Evolutionary conservation across 495 filamentous ascomycete species (phyloP).

Genomic region (Trichoderma gamsii): DNA sequence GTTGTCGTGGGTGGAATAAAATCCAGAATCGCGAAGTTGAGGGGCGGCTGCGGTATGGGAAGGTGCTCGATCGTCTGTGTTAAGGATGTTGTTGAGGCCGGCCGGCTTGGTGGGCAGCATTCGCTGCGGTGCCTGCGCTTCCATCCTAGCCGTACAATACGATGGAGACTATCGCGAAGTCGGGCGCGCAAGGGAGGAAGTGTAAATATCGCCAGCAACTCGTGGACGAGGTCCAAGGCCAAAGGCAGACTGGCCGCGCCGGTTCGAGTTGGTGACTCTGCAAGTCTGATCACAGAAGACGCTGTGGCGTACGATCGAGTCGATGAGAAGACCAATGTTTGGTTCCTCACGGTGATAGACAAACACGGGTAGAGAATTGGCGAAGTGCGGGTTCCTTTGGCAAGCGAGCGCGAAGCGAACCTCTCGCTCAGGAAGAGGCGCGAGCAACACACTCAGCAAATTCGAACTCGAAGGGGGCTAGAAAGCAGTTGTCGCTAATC

Average conservation of each 20-base stretch:
- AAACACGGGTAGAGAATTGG: slow-evolving; percentile 12
- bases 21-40: slow-evolving; percentile 43
- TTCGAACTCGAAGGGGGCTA: background rate
- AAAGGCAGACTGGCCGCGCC: background rate
- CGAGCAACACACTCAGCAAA: slow-evolving; percentile 7
- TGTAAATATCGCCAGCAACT: background rate
- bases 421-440: slow-evolving; percentile 10
- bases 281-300: background rate
- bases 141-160: background rate
- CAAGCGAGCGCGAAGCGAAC: slow-evolving; percentile 13
- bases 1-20: slow-evolving; percentile 48
- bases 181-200: background rate
- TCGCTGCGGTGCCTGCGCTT: background rate
- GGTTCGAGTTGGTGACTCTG: background rate
- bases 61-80: slow-evolving; percentile 14
- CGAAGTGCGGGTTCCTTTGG: slow-evolving; percentile 3
- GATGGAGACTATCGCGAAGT: background rate
- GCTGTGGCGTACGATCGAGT: background rate
- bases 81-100: slow-evolving; percentile 11
- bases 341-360: background rate
- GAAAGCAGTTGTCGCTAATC: background rate
- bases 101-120: slow-evolving; percentile 10
- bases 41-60: background rate
- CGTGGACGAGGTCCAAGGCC: background rate
- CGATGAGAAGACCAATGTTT: slow-evolving; percentile 2